Conservation (phyloP, 2,329 filamentous ascomycete genomes). For the Epichloe baconii region DNA sequence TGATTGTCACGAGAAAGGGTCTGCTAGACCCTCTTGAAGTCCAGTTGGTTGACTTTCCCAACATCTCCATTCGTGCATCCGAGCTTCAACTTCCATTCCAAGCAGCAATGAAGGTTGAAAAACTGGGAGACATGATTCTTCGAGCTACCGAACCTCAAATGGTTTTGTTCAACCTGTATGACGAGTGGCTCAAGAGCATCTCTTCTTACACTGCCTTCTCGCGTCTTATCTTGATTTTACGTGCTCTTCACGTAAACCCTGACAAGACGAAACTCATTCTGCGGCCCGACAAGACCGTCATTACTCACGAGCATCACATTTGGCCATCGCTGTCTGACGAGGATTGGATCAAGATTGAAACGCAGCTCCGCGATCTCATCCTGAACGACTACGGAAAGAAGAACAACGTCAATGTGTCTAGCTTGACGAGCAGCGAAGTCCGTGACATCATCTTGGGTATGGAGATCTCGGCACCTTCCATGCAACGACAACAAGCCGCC, state of each 20-base stretch:
- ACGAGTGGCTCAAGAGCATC: slow-evolving; percentile 97
- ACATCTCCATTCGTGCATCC: slow-evolving; percentile 95
- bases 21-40: slow-evolving; percentile 93
- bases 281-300: slow-evolving; percentile 92
- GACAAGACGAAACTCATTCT: slow-evolving; percentile 96
- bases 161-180: slow-evolving; percentile 97
- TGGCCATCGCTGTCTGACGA: slow-evolving; percentile 92
- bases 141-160: slow-evolving; percentile 98
- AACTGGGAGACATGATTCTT: slow-evolving; percentile 97
- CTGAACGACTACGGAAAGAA: slow-evolving; percentile 99
- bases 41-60: slow-evolving; percentile 94
- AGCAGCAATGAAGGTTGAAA: slow-evolving; percentile 99
- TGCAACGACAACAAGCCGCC: slow-evolving; percentile 95
- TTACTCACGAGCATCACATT: slow-evolving; percentile 97
- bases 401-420: slow-evolving; percentile 98
- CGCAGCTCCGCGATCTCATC: slow-evolving; percentile 86
- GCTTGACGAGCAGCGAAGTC: slow-evolving; percentile 91
- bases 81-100: slow-evolving; percentile 97
- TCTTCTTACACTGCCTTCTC: slow-evolving; percentile 99
- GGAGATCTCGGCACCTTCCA: slow-evolving; percentile 95
- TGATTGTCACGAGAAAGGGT: slow-evolving; percentile 96
- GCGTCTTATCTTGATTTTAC: slow-evolving; percentile 80
- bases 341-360: slow-evolving; percentile 99
- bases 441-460: slow-evolving; percentile 97
- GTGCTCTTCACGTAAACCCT: slow-evolving; percentile 91